A percentile compares a stretch with the other conserved stretches of the same genome.
These are phyloP conservation scores for Beta macrorhiza DNA, from an alignment of 179 eudicot species.

Conservation along the genomic window DNA sequence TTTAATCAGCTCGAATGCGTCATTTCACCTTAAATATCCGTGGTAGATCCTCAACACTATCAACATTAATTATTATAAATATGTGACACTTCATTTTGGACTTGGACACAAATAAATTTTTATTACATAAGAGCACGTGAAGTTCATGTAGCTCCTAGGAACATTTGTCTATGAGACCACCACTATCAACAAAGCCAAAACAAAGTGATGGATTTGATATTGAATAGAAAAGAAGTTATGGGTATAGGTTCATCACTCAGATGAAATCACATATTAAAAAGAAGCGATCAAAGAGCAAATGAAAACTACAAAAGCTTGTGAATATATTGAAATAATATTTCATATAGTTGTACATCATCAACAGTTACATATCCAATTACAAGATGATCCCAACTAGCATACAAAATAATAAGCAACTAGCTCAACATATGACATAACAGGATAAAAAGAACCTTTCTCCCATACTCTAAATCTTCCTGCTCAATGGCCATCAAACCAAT, in stretches of 20 bases:
- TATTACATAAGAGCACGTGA: no score
- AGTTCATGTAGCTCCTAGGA: no score
- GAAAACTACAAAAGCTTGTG: not conserved
- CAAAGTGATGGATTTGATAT: not conserved
- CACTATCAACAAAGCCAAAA: no score
- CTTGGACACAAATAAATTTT: no score
- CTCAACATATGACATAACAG: slow-evolving; percentile 3
- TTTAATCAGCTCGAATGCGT: no score
- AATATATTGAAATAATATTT: slow-evolving; percentile 28
- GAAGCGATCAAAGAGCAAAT: not conserved
- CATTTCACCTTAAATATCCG: no score
- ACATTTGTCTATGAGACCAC: no score
- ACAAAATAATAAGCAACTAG: slow-evolving; percentile 1
- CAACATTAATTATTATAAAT: no score
- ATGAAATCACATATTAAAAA: not conserved
- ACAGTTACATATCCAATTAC: slow-evolving; percentile 20
- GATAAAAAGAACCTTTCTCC: slow-evolving; percentile 1
- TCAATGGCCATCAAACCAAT: not conserved
- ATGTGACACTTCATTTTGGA: no score
- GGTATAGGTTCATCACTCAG: not conserved
- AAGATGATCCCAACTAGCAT: slow-evolving; percentile 11
- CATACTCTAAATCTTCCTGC: not conserved
- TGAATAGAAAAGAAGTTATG: no score
- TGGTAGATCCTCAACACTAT: no score
- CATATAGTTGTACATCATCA: slow-evolving; percentile 32